phyloP scores from a whole-genome alignment of 805 yeast genomes.

The Wickerhamiella hasegawae region DNA sequence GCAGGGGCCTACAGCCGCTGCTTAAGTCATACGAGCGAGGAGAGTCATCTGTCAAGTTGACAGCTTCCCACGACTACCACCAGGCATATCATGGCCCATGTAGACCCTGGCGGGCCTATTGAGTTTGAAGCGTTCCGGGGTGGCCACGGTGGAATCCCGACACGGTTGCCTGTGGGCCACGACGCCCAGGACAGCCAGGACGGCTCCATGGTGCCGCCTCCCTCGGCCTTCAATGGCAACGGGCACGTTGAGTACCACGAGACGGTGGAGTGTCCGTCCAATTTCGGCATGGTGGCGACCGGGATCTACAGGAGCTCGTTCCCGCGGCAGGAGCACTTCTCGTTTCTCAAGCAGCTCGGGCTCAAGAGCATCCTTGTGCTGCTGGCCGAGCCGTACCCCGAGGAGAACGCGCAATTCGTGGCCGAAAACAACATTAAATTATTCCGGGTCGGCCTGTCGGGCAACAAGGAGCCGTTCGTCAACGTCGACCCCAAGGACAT shows the following conservation, averaged over 20 bases:
- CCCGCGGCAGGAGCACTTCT: slow-evolving; percentile 73
- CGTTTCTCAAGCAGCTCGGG: slow-evolving; percentile 42
- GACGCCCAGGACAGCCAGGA: too few species aligned
- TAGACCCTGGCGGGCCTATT: too few species aligned
- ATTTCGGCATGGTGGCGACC: slow-evolving; percentile 70
- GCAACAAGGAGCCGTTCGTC: slow-evolving; percentile 45
- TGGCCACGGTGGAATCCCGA: too few species aligned
- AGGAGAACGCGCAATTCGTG: slow-evolving; percentile 51
- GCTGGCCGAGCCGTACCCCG: slow-evolving; percentile 85
- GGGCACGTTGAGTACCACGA: slow-evolving; percentile 78
- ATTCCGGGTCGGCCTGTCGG: slow-evolving; percentile 84
- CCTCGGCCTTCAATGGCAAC: slow-evolving; percentile 67
- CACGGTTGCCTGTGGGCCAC: too few species aligned
- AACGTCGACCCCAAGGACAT: slow-evolving; percentile 43
- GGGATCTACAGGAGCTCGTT: slow-evolving; percentile 76
- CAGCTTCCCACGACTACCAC: too few species aligned
- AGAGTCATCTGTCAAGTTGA: too few species aligned
- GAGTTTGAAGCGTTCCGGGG: too few species aligned
- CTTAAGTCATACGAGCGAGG: too few species aligned
- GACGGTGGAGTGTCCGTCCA: slow-evolving; percentile 46
- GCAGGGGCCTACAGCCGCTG: too few species aligned
- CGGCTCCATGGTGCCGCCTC: too few species aligned
- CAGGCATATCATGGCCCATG: too few species aligned
- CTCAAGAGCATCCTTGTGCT: slow-evolving; percentile 67
- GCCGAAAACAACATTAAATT: slow-evolving; percentile 44